Conservation (phyloP, 2,329 filamentous ascomycete genomes). For the Fusarium vanettenii region DNA sequence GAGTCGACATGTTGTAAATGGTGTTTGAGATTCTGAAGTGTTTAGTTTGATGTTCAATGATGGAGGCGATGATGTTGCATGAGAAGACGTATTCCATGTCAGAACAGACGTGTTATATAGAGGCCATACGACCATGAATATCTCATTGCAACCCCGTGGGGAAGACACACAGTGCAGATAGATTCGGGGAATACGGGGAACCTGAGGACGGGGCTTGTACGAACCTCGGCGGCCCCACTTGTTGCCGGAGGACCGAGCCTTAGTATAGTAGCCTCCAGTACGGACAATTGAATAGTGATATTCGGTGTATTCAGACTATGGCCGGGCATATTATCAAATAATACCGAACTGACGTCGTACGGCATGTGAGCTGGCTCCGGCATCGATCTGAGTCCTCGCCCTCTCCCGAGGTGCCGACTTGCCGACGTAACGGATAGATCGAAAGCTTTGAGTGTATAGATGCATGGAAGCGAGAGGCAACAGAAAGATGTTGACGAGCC, state of each 20-base stretch:
- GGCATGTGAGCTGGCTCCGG: neutral
- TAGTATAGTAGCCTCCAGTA: neutral
- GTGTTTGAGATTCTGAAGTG: neutral
- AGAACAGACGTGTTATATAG: neutral
- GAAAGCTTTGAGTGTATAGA: neutral
- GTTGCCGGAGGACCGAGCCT: neutral
- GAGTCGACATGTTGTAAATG: neutral
- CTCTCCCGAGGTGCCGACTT: neutral
- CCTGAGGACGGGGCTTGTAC: neutral
- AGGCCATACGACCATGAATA: no score
- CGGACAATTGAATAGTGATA: neutral
- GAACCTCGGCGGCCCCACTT: neutral
- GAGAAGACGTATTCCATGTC: neutral
- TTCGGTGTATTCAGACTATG: neutral
- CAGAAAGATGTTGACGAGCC: no score
- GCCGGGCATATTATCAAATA: neutral
- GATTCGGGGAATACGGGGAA: neutral
- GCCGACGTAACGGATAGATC: neutral
- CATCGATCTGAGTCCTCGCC: neutral
- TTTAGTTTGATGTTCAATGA: neutral
- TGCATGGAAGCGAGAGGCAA: neutral
- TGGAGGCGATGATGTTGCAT: neutral
- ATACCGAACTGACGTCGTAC: neutral
- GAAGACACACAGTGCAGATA: neutral
- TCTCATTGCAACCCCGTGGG: neutral